Conservation (phyloP, 1,284 basidiomycete species). For the Coniophora puteana region DNA sequence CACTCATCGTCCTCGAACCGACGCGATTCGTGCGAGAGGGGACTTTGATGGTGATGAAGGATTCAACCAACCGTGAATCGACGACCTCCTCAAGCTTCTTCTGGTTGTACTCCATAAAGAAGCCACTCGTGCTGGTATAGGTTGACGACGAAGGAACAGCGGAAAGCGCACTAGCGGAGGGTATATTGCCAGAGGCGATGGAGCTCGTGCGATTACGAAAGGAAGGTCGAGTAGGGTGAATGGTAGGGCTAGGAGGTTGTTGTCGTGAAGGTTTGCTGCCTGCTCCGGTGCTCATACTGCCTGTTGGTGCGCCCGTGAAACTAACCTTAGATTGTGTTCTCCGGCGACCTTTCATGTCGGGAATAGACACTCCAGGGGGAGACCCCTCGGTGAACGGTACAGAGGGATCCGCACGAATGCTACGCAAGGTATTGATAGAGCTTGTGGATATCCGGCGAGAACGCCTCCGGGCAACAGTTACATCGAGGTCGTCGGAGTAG, state of each 20-base stretch:
- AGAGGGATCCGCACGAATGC: conserved; percentile 42
- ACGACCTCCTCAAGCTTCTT: conserved; percentile 64
- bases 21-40: conserved; percentile 17
- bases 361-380: conserved; percentile 21
- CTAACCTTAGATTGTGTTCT: conserved; percentile 35
- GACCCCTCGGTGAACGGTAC: too few species aligned
- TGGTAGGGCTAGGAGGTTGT: conserved; percentile 8
- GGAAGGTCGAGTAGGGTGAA: conserved; percentile 31
- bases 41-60: conserved; percentile 61
- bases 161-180: conserved; percentile 4
- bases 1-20: conserved; percentile 19
- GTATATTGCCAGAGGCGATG: conserved; percentile 33
- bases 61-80: conserved; percentile 73
- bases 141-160: conserved; percentile 5
- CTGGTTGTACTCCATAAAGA: conserved; percentile 60
- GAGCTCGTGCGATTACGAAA: conserved; percentile 49
- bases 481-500: conserved; percentile 66
- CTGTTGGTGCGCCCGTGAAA: too few species aligned
- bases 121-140: too few species aligned
- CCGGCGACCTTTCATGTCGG: conserved; percentile 33
- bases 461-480: conserved; percentile 55
- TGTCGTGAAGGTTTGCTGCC: background rate
- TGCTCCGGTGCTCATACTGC: too few species aligned
- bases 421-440: conserved; percentile 49
- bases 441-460: conserved; percentile 57